These are phyloP conservation scores for Vaccinium darrowii DNA, from an alignment of 148 eudicot species.

Conservation along the genomic window DNA sequence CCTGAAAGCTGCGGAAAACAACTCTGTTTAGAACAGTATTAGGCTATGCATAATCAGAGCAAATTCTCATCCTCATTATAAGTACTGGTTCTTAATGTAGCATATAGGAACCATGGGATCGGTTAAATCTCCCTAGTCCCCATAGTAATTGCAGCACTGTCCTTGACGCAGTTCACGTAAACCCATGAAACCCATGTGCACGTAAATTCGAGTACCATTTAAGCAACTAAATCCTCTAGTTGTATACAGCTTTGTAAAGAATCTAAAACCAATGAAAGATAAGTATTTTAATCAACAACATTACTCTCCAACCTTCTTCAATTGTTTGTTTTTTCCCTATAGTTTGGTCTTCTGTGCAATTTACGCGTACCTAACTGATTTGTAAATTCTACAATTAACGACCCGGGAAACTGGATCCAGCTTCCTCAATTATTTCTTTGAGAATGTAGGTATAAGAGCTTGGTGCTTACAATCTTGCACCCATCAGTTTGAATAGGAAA, in stretches of 20 bases:
- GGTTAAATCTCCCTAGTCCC: too few species aligned
- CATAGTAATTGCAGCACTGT: neutral
- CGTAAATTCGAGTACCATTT: neutral
- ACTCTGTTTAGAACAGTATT: neutral
- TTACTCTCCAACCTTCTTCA: neutral
- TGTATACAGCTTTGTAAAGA: neutral
- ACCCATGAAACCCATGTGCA: constrained; percentile 14
- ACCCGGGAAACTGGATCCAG: neutral
- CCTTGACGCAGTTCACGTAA: neutral
- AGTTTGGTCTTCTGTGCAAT: neutral
- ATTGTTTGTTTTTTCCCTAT: neutral
- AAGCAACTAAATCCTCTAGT: neutral
- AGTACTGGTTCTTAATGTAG: neutral
- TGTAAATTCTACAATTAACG: too few species aligned
- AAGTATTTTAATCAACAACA: neutral
- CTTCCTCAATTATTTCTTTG: neutral
- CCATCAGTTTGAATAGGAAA: neutral
- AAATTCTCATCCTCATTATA: neutral
- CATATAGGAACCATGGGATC: neutral
- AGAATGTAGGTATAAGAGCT: neutral
- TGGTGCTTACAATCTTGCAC: neutral
- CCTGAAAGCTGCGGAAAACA: neutral
- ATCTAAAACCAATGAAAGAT: neutral
- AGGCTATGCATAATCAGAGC: neutral
- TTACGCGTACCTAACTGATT: too few species aligned